Conservation (phyloP, 192 early-diverging fungal genomes). For the Jimgerdemannia flammicorona region DNA sequence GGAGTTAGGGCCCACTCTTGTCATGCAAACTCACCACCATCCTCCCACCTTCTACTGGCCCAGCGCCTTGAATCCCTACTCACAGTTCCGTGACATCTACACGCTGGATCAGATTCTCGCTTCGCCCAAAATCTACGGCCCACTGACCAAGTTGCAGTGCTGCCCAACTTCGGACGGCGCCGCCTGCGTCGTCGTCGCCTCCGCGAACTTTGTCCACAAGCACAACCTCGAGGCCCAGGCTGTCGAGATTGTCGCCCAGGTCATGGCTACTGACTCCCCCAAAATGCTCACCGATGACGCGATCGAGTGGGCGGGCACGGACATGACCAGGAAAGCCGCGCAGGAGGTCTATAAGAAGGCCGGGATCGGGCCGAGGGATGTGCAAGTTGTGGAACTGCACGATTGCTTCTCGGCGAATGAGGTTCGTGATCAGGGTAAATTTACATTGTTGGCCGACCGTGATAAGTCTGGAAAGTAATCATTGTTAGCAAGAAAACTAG, state of each 20-base stretch:
- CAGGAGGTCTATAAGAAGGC: slow-evolving; percentile 48
- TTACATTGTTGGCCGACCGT: background rate
- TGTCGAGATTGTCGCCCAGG: slow-evolving; percentile 62
- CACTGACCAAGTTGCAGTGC: slow-evolving; percentile 71
- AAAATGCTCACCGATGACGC: slow-evolving; percentile 43
- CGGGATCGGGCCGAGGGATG: slow-evolving; percentile 54
- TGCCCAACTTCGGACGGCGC: slow-evolving; percentile 74
- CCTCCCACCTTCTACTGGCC: background rate
- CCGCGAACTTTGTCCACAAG: slow-evolving; percentile 60
- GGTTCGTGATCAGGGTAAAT: slow-evolving; percentile 23
- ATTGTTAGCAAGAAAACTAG: too few species aligned
- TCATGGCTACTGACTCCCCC: slow-evolving; percentile 71
- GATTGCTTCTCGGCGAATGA: slow-evolving; percentile 79
- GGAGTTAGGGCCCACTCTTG: too few species aligned
- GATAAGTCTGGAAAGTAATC: background rate
- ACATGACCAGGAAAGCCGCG: slow-evolving; percentile 70
- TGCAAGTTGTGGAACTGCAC: slow-evolving; percentile 70
- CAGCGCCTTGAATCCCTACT: slow-evolving; percentile 63
- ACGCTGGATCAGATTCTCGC: slow-evolving; percentile 59
- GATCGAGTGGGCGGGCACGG: slow-evolving; percentile 59
- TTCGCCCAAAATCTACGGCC: slow-evolving; percentile 63
- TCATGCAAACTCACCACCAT: too few species aligned
- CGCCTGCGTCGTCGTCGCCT: slow-evolving; percentile 60
- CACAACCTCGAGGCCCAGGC: slow-evolving; percentile 59
- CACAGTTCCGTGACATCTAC: slow-evolving; percentile 63